Base-by-base conservation (phyloP, 1,284 basidiomycete genomes). In the Ganoderma lingzhi region DNA sequence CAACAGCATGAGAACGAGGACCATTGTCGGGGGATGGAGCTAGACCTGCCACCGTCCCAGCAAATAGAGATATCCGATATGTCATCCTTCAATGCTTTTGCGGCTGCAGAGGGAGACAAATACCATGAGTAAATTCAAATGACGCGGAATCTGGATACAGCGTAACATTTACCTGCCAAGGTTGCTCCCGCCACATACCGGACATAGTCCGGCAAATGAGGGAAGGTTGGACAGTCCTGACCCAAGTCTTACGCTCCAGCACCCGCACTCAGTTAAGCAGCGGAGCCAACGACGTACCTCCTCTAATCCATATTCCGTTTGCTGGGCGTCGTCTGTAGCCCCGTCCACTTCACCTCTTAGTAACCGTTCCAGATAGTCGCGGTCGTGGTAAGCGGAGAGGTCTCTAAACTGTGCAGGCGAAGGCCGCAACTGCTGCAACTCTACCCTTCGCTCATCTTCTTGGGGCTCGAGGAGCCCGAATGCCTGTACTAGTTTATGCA, bases 221-320 rank as follows among this genome's bases (percentile, higher is more conserved):
- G 79, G 77, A 98, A 98, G 0, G 85, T 81, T 0, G 96, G 94
- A 75, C 95, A 96, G 77, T 97, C 96, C 91, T 96, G 74, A 41
- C 14, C 23, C 28, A 2, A 9, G n/a, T 45, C n/a, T 2, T 6
- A 62, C 5, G 53, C 12, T 62, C 73, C 37, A 71, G 71, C 66
- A 55, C 44, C 58, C 45, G 66, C 63, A 35, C 3, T 48, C 48
- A 62, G 3, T 35, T n/a, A 19, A 64, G n/a, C 8, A 1, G 35
- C 8, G 65, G 62, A 37, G 37, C 1, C 3, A 2, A 65, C 30
- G 64, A 71, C 67, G 37, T 77, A 90, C 90, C 77, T 94, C 90
- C 78, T 93, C 90, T 4, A 95, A 82, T 2, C 93, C 91, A 74
- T 89, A 89, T 66, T 87, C 84, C 17, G 76, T 56, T 32, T 48